Evolutionary conservation across 495 filamentous ascomycete genomes (phyloP).

Genomic region (Talaromyces wortmannii): DNA sequence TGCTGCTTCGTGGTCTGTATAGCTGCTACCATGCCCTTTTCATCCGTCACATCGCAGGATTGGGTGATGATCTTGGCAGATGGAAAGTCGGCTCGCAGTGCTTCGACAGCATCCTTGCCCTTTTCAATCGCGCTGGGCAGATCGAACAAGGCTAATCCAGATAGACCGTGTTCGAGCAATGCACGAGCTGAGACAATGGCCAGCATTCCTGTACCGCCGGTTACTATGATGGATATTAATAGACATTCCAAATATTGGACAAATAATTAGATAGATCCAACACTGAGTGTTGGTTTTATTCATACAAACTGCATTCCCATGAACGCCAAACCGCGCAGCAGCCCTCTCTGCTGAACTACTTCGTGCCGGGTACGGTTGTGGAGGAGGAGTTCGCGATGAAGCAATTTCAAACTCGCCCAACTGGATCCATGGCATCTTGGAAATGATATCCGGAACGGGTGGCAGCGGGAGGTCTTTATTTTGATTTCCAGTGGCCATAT

Average conservation of each 20-base stretch:
- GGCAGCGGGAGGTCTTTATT: slow-evolving; percentile 3
- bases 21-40: slow-evolving; percentile 31
- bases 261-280: background rate
- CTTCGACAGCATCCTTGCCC: slow-evolving; percentile 15
- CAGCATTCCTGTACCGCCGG: slow-evolving; percentile 61
- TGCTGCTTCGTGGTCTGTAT: slow-evolving; percentile 25
- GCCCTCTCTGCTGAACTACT: slow-evolving; percentile 39
- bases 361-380: slow-evolving; percentile 32
- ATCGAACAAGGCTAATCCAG: slow-evolving; percentile 54
- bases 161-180: slow-evolving; percentile 62
- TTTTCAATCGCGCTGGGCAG: slow-evolving; percentile 31
- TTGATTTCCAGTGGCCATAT: background rate
- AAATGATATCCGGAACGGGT: background rate
- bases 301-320: slow-evolving; percentile 49
- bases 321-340: slow-evolving; percentile 48
- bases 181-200: slow-evolving; percentile 52
- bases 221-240: slow-evolving; percentile 25
- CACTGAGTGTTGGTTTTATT: background rate
- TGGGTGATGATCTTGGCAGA: slow-evolving; percentile 33
- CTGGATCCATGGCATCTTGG: slow-evolving; percentile 15
- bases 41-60: slow-evolving; percentile 51
- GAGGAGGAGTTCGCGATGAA: slow-evolving; percentile 38
- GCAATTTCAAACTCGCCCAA: slow-evolving; percentile 12
- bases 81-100: slow-evolving; percentile 46
- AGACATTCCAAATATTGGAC: background rate